Evolutionary conservation across 73 alveolate genomes (phyloP).

Genomic region (Breviolum minutum): DNA sequence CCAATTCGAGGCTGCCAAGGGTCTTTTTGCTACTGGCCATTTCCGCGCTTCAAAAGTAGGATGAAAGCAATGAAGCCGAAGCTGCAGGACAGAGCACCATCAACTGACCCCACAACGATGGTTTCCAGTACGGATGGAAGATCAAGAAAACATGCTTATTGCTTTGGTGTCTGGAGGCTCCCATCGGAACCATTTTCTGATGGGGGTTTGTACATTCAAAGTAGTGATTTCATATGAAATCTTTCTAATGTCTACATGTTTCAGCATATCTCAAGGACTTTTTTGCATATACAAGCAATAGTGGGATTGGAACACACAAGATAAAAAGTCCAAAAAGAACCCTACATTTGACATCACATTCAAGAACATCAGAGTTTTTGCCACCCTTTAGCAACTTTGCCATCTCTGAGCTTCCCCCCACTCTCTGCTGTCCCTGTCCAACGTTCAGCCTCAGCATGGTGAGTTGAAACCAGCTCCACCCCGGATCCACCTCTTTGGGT

Average conservation of each 20-base stretch:
- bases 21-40: background rate
- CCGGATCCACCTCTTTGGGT: too few relatives aligned
- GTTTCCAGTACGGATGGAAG: too few relatives aligned
- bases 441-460: slow-evolving; percentile 4
- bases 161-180: too few relatives aligned
- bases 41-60: background rate
- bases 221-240: too few relatives aligned
- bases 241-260: too few relatives aligned
- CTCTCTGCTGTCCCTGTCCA: slow-evolving; percentile 5
- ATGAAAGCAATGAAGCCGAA: background rate
- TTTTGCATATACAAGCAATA: too few relatives aligned
- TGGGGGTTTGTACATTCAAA: too few relatives aligned
- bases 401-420: background rate
- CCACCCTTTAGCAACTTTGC: background rate
- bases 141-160: too few relatives aligned
- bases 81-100: background rate
- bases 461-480: background rate
- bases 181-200: too few relatives aligned
- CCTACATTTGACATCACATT: background rate
- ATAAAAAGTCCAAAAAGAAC: background rate
- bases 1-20: background rate
- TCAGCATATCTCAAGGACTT: too few relatives aligned
- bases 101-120: too few relatives aligned
- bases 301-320: too few relatives aligned
- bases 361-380: background rate